Percentiles rank a stretch among this genome's conserved stretches.
phyloP scores from a whole-genome alignment of 2,329 filamentous ascomycete species.

The Chaetomium sp. region DNA sequence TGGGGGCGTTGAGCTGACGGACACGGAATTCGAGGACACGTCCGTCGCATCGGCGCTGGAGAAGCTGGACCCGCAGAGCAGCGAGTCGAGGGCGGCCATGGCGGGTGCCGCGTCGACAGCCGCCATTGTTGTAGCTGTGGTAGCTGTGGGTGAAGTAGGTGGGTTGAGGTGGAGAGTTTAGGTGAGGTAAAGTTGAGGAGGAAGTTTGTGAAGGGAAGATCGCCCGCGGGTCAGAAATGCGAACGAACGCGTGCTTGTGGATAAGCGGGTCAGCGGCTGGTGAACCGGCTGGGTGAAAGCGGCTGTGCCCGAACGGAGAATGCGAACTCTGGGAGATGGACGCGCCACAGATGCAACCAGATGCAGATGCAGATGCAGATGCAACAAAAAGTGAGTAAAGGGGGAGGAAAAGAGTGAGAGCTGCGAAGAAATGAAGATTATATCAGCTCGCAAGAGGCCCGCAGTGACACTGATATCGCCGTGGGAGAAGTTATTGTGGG shows the following conservation, averaged over 20 bases:
- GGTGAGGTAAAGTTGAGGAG: background rate
- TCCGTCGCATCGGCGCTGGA: constrained; percentile 26
- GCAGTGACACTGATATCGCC: too few species aligned
- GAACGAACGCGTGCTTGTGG: constrained; percentile 12
- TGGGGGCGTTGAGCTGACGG: constrained; percentile 29
- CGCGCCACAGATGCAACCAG: too few species aligned
- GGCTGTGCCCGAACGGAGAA: constrained; percentile 10
- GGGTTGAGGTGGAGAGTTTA: background rate
- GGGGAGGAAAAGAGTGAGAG: constrained; percentile 6
- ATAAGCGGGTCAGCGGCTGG: constrained; percentile 6
- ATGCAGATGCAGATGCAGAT: background rate
- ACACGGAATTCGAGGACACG: constrained; percentile 25
- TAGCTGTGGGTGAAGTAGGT: background rate
- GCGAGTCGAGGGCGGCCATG: constrained; percentile 19
- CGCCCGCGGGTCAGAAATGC: background rate
- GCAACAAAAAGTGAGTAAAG: constrained; percentile 9
- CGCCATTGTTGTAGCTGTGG: constrained; percentile 14
- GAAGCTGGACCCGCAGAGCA: constrained; percentile 26
- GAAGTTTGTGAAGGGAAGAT: too few species aligned
- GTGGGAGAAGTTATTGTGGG: too few species aligned
- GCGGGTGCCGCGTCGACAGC: constrained; percentile 10
- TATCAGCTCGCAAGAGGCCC: background rate
- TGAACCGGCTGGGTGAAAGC: background rate
- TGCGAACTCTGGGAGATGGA: too few species aligned
- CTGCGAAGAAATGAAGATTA: constrained; percentile 1